Evolutionary conservation across 192 early-diverging fungal genomes (phyloP).

Genomic region (Coemansia furcata): DNA sequence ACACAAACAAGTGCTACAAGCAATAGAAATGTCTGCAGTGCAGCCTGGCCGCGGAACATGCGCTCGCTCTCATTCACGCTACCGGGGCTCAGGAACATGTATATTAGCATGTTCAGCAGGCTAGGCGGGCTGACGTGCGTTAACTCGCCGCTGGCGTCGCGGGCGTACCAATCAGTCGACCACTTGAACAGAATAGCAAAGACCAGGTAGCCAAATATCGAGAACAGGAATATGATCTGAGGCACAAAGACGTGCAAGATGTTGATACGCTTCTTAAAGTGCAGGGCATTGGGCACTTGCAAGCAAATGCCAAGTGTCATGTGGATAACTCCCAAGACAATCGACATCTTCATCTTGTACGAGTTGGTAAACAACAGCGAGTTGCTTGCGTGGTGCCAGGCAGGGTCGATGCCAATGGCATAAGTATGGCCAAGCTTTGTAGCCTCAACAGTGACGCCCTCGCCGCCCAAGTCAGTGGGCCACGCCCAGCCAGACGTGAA

Average conservation of each 20-base stretch:
- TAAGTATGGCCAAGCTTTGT: conserved; percentile 65
- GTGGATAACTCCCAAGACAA: conserved; percentile 94
- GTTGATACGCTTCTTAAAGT: conserved; percentile 79
- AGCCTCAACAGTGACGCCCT: conserved; percentile 59
- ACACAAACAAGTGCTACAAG: conserved; percentile 84
- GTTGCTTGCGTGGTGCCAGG: conserved; percentile 95
- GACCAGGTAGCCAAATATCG: conserved; percentile 94
- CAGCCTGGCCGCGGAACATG: conserved; percentile 84
- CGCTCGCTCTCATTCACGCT: conserved; percentile 62
- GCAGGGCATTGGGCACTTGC: conserved; percentile 84
- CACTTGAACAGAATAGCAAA: conserved; percentile 95
- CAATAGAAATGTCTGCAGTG: conserved; percentile 78
- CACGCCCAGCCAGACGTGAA: conserved; percentile 80
- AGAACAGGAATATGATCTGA: conserved; percentile 89
- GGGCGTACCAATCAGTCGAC: conserved; percentile 84
- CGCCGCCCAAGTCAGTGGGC: conserved; percentile 58
- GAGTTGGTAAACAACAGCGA: conserved; percentile 94
- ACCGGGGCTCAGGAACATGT: conserved; percentile 98
- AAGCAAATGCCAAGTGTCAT: conserved; percentile 95
- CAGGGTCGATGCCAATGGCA: conserved; percentile 84
- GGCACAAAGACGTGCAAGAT: conserved; percentile 89
- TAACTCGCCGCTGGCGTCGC: conserved; percentile 63
- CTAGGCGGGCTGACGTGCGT: conserved; percentile 80
- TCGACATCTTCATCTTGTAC: conserved; percentile 99
- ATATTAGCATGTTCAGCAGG: conserved; percentile 97